Conservation (phyloP, 2,329 filamentous ascomycete species). For the Apiospora kogelbergensis region DNA sequence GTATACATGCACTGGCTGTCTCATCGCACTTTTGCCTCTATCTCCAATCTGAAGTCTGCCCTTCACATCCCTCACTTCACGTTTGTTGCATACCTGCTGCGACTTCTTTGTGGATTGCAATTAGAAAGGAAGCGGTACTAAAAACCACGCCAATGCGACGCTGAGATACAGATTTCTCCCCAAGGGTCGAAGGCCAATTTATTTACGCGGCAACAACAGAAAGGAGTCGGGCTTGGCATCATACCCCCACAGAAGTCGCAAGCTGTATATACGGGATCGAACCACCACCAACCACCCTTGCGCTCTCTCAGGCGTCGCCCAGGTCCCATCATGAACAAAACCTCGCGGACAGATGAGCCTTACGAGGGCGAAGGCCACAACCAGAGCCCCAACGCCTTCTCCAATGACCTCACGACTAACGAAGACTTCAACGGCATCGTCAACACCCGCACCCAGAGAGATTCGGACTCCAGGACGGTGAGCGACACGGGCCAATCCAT, state of each 20-base stretch:
- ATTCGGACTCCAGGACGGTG: conserved; percentile 22
- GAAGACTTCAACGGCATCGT: conserved; percentile 54
- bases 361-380: conserved; percentile 43
- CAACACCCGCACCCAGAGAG: conserved; percentile 37
- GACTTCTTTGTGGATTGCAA: not conserved
- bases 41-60: not conserved
- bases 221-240: not conserved
- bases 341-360: conserved; percentile 39
- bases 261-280: not conserved
- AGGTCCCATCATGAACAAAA: conserved; percentile 29
- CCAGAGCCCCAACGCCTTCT: conserved; percentile 53
- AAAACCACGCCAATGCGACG: not conserved
- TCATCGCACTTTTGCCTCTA: not conserved
- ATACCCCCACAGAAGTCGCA: not conserved
- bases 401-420: conserved; percentile 57
- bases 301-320: not conserved
- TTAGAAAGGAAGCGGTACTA: not conserved
- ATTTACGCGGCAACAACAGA: not conserved
- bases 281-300: not conserved
- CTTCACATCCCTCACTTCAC: not conserved
- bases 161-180: not conserved
- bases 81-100: not conserved
- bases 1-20: too few species aligned
- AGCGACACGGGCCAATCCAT: conserved; percentile 28
- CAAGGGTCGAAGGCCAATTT: not conserved